Conservation (phyloP, 2,329 filamentous ascomycete species). For the Aspergillus pseudoviridinutans region DNA sequence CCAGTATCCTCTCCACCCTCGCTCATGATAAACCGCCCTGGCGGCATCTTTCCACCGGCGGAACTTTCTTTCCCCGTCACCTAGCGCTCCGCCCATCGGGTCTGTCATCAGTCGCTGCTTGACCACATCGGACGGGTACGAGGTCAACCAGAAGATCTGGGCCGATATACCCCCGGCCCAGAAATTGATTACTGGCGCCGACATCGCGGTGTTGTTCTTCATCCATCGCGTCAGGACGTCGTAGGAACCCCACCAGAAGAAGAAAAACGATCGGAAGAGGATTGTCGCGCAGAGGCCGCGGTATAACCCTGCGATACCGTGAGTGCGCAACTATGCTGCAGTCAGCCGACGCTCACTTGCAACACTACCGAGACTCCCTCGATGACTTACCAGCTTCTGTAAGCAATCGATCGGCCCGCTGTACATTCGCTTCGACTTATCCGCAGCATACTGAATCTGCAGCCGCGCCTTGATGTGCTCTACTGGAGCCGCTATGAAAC, state of each 20-base stretch:
- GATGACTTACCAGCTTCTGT: slow-evolving; percentile 52
- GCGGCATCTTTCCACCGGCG: slow-evolving; percentile 77
- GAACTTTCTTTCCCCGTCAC: slow-evolving; percentile 66
- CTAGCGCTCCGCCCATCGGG: slow-evolving; percentile 66
- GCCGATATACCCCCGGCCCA: slow-evolving; percentile 93
- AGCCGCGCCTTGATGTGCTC: slow-evolving; percentile 93
- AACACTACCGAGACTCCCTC: neutral
- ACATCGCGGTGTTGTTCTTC: slow-evolving; percentile 63
- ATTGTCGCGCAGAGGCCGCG: slow-evolving; percentile 81
- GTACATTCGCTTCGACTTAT: slow-evolving; percentile 75
- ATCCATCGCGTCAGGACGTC: slow-evolving; percentile 73
- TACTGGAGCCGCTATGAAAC: slow-evolving; percentile 86
- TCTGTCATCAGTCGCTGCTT: slow-evolving; percentile 99
- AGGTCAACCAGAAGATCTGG: slow-evolving; percentile 90
- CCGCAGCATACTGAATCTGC: slow-evolving; percentile 86
- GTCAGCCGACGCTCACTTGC: neutral
- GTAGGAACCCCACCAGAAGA: slow-evolving; percentile 98
- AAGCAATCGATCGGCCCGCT: slow-evolving; percentile 82
- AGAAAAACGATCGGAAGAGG: slow-evolving; percentile 89
- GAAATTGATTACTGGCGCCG: slow-evolving; percentile 83
- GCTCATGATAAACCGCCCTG: slow-evolving; percentile 68
- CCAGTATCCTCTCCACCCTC: slow-evolving; percentile 79
- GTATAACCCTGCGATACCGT: slow-evolving; percentile 78
- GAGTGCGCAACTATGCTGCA: slow-evolving; percentile 42
- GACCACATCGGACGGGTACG: slow-evolving; percentile 87